phyloP scores from a whole-genome alignment of 1,139 yeast genomes.

The Magnusiomyces fungicola region DNA sequence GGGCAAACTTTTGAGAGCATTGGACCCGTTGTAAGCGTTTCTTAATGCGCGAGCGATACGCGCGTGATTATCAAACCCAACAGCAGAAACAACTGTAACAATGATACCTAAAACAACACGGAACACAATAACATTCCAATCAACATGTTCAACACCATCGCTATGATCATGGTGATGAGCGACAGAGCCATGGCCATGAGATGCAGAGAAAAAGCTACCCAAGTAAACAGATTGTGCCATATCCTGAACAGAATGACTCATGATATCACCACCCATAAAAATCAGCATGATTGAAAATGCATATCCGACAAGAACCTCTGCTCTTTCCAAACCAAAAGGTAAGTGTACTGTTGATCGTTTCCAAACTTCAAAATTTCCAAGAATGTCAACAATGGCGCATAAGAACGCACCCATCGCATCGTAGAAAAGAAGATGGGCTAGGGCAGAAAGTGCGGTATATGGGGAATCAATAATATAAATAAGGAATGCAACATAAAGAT shows the following conservation, averaged over 20 bases:
- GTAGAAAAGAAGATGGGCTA: constrained; percentile 81
- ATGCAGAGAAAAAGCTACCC: constrained; percentile 28
- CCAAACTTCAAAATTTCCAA: constrained; percentile 92
- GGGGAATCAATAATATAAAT: constrained; percentile 53
- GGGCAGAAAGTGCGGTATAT: constrained; percentile 60
- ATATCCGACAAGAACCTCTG: constrained; percentile 82
- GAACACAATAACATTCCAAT: constrained; percentile 23
- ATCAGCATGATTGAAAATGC: constrained; percentile 77
- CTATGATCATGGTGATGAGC: constrained; percentile 35
- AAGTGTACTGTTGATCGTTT: constrained; percentile 69
- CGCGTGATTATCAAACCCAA: constrained; percentile 30
- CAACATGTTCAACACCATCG: constrained; percentile 12
- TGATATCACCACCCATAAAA: constrained; percentile 84
- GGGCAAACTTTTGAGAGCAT: constrained; percentile 21
- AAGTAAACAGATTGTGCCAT: constrained; percentile 45
- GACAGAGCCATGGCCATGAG: constrained; percentile 41
- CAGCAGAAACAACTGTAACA: constrained; percentile 32
- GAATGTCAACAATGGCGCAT: constrained; percentile 63
- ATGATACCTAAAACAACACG: constrained; percentile 30
- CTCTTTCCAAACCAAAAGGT: constrained; percentile 87
- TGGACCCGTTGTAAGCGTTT: constrained; percentile 14
- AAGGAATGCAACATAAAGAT: constrained; percentile 47
- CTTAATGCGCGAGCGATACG: constrained; percentile 28
- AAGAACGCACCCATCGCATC: constrained; percentile 76
- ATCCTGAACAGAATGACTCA: constrained; percentile 80